A percentile compares a stretch with the other conserved stretches of the same genome.
phyloP scores from a whole-genome alignment of 345 rosid species.

The Geranium brycei region DNA sequence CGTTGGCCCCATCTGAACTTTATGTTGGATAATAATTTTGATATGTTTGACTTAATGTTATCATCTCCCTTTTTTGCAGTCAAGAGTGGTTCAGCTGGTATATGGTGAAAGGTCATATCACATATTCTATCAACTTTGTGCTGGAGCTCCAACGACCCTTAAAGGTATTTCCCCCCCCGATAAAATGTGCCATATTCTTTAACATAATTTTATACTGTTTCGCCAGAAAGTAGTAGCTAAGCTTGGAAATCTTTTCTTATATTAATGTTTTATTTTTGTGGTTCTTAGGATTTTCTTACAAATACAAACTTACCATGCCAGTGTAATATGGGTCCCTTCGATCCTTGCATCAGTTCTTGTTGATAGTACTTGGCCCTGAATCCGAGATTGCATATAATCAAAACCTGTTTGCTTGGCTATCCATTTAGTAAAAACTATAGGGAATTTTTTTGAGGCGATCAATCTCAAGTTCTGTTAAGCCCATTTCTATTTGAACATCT shows the following conservation, averaged over 20 bases:
- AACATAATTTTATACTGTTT: neutral
- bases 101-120: constrained; percentile 87
- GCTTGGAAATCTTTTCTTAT: neutral
- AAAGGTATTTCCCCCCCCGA: constrained; percentile 34
- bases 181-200: no score
- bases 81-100: constrained; percentile 83
- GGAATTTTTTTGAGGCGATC: no score
- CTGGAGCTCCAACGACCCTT: constrained; percentile 72
- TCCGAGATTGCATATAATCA: neutral
- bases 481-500: no score
- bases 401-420: no score
- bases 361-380: neutral
- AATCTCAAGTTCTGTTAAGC: no score
- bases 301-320: neutral
- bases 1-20: constrained; percentile 8
- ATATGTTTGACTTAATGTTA: constrained; percentile 13
- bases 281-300: neutral
- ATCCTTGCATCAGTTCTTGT: neutral
- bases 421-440: no score
- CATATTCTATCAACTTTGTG: constrained; percentile 85
- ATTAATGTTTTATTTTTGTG: neutral
- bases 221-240: neutral
- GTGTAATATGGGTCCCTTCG: neutral
- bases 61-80: constrained; percentile 43
- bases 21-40: constrained; percentile 7